Conservation (phyloP, 768 basidiomycete genomes). For the Suillus variegatus region DNA sequence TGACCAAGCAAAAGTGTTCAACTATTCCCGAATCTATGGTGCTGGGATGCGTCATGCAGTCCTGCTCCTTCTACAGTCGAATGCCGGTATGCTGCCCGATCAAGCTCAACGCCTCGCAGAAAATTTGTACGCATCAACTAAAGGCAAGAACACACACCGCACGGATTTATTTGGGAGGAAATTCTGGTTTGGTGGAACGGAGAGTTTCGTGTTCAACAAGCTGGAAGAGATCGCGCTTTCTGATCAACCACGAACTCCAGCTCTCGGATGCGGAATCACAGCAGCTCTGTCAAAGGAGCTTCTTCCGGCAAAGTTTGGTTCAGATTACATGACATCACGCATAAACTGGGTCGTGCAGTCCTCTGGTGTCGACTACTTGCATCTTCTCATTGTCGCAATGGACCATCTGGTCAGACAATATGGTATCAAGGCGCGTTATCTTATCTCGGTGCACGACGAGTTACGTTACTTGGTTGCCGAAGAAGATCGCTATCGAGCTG, state of each 20-base stretch:
- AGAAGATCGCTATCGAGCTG: conserved; percentile 86
- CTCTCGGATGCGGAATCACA: conserved; percentile 92
- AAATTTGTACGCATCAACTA: conserved; percentile 88
- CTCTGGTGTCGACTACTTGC: conserved; percentile 97
- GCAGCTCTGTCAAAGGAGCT: conserved; percentile 90
- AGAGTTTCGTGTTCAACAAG: conserved; percentile 97
- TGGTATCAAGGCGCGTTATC: conserved; percentile 85
- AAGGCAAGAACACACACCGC: conserved; percentile 85
- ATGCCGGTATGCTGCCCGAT: conserved; percentile 74
- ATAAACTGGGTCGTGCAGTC: conserved; percentile 99
- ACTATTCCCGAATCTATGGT: conserved; percentile 97
- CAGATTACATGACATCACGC: conserved; percentile 91
- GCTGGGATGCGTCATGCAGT: conserved; percentile 95
- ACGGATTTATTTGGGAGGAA: conserved; percentile 73
- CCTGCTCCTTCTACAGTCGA: conserved; percentile 83
- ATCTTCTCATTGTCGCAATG: conserved; percentile 95
- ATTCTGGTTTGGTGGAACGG: conserved; percentile 97
- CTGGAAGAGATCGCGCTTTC: conserved; percentile 92
- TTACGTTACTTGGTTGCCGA: conserved; percentile 91
- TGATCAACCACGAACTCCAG: conserved; percentile 86
- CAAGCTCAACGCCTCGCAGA: conserved; percentile 80
- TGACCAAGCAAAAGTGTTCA: conserved; percentile 97
- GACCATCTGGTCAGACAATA: conserved; percentile 81
- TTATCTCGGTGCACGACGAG: conserved; percentile 97
- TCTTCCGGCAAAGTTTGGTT: conserved; percentile 75